These are phyloP conservation scores for Cochlearia excelsa DNA, from an alignment of 345 rosid species.

Conservation along the genomic window DNA sequence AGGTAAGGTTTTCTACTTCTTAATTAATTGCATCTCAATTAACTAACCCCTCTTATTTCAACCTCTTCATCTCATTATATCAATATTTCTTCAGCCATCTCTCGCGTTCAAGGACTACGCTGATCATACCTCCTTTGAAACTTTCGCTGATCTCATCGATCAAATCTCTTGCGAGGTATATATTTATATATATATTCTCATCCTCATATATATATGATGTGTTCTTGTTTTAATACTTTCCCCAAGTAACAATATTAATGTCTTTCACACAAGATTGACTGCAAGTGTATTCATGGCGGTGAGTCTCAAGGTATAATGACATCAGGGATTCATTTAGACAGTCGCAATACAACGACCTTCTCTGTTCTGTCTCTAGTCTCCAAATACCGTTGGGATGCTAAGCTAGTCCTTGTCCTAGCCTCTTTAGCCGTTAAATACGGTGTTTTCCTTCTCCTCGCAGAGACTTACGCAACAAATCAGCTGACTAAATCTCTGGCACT, in stretches of 20 bases:
- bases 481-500: conserved; percentile 78
- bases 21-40: conserved; percentile 13
- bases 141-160: conserved; percentile 54
- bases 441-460: conserved; percentile 72
- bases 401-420: conserved; percentile 64
- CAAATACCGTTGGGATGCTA: conserved; percentile 71
- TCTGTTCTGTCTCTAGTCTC: conserved; percentile 53
- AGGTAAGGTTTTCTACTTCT: conserved; percentile 23
- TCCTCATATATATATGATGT: neutral
- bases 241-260: neutral
- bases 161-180: conserved; percentile 65
- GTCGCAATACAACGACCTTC: conserved; percentile 42
- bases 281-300: conserved; percentile 57
- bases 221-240: conserved; percentile 4
- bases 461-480: conserved; percentile 60
- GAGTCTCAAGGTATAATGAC: conserved; percentile 48
- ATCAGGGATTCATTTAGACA: conserved; percentile 35
- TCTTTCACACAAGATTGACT: conserved; percentile 46
- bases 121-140: conserved; percentile 51
- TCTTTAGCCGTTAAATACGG: conserved; percentile 85
- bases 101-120: conserved; percentile 34
- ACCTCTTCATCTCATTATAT: conserved; percentile 17
- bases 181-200: neutral
- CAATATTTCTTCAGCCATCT: conserved; percentile 28
- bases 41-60: conserved; percentile 9